Base-by-base conservation (phyloP, 2,329 filamentous ascomycete species). In the Aspergillus sp. region DNA sequence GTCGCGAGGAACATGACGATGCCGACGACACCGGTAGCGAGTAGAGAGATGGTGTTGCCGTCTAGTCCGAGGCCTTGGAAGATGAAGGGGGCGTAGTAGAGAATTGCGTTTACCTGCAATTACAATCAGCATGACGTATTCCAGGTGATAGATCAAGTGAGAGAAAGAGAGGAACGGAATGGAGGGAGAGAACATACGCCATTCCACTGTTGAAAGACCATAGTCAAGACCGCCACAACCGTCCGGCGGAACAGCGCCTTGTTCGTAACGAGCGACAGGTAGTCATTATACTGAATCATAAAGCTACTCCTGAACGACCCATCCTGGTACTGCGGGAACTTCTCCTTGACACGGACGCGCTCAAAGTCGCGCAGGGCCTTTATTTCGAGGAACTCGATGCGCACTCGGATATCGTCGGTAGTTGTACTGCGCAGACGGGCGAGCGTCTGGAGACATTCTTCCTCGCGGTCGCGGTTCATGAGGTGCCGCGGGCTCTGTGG, bases 351-450 rank as follows among this genome's bases (percentile, higher is more conserved):
- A 0, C 83, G 85, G 32, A 85, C 82, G 70, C 89, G 88, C 74
- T 93, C 89, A 62, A 93, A 93, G 11, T 88, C 71, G 0, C 85
- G 86, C 69, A 91, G 85, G 0, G 89, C 88, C 70, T 90, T 89
- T 73, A 93, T 91, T 69, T 93, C 89, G 13, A 91, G 81, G 68
- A 87, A 91, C 66, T 93, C 89, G 2, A 92, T 80, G 61, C 89
- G 83, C 44, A 93, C 85, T 0, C 90, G 81, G 56, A 90, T 83
- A 67, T 91, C 83, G 63, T 90, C 84, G 11, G 77, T 68, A 0
- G 84, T 72, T 0, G 90, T 79, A 8, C 78, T 81, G n/a, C 90
- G 85, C 3, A 93, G 83, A 30, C 71, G 77, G 0, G 88, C 84
- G 1, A 92, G 78, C 0, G 86, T 85, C 9, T 72, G 69, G 3